Base-by-base conservation (phyloP, 2,329 filamentous ascomycete species). In the Neofusicoccum kwambonambiense region DNA sequence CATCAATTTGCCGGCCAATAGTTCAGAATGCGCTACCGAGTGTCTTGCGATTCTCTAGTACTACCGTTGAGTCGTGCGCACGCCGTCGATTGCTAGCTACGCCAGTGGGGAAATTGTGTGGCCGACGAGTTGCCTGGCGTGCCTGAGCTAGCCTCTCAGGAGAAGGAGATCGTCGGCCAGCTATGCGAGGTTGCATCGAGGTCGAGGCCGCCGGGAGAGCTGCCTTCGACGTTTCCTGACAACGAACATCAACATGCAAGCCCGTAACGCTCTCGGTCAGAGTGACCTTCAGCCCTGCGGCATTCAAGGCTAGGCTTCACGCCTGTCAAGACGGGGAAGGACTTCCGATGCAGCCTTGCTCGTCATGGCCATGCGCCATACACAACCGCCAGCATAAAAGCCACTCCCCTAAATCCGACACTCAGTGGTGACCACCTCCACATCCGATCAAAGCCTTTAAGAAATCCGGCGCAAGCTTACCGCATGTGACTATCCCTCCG, bases 21-120 rank as follows among this genome's bases (percentile, higher is more conserved):
- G 41, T 45, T 15, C 42, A 47, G 12, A 37, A 45, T 13, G 31
- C 22, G 31, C 42, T n/a, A 11, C 31, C 11, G 13, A 42, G 8
- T 22, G 12, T 45, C 22, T 35, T 31, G 9, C 39, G 8, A 15
- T 35, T 60, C 31, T 49, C 19, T 35, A 27, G 42, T 31, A 4
- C 54, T 13, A 58, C 34, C 35, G 39, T 45, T 41, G 54, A 44
- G 22, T 58, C 54, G 54, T 41, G 54, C 42, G 27, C 12, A 27
- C 41, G 41, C 56, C 56, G 15, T 15, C 56, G 56, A 11, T 39
- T 11, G n/a, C 42, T 47, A 60, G 56, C 12, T 12, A 12, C 31
- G 41, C 42, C 11, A 47, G 27, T 37, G 54, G 54, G 54, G 54
- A 58, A 58, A 58, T 58, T 58, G 41, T 34, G 56, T 37, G 56